These are phyloP conservation scores for Phytopythium chamaehyphon DNA, from an alignment of 352 stramenopile genomes.

Conservation along the genomic window DNA sequence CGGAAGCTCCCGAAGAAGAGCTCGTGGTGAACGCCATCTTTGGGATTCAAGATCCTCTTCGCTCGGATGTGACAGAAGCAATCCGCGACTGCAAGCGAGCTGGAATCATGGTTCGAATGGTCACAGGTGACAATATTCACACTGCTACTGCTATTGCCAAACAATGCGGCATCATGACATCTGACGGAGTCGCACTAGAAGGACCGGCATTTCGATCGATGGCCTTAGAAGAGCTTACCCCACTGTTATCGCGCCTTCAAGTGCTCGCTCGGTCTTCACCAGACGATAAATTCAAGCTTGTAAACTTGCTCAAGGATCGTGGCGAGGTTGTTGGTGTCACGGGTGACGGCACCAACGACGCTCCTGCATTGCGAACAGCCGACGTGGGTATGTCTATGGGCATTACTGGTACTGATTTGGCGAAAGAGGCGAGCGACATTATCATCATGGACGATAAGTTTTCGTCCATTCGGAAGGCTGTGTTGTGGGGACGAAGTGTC, in stretches of 20 bases:
- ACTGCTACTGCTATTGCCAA: conserved; percentile 96
- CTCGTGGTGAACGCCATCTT: conserved; percentile 89
- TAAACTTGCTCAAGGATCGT: conserved; percentile 78
- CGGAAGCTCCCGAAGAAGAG: conserved; percentile 63
- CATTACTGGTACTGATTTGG: conserved; percentile 74
- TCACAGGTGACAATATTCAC: conserved; percentile 98
- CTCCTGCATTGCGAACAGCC: conserved; percentile 60
- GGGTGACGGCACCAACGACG: conserved; percentile 80
- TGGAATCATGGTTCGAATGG: conserved; percentile 99
- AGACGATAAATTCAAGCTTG: conserved; percentile 96
- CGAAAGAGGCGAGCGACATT: conserved; percentile 81
- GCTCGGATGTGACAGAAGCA: conserved; percentile 91
- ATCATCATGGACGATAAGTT: conserved; percentile 89
- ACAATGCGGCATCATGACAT: conserved; percentile 95
- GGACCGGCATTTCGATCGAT: conserved; percentile 91
- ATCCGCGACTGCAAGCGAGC: conserved; percentile 93
- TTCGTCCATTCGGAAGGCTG: conserved; percentile 73
- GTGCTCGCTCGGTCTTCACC: conserved; percentile 94
- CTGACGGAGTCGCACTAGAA: conserved; percentile 87
- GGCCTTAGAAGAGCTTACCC: conserved; percentile 46
- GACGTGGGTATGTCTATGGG: conserved; percentile 82
- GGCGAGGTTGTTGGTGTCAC: conserved; percentile 77
- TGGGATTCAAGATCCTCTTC: conserved; percentile 95
- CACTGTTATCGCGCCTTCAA: conserved; percentile 66
- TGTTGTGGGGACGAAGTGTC: conserved; percentile 77